Evolutionary conservation across 169 alveolate genomes (phyloP).

Genomic region (Plasmodium inui): DNA sequence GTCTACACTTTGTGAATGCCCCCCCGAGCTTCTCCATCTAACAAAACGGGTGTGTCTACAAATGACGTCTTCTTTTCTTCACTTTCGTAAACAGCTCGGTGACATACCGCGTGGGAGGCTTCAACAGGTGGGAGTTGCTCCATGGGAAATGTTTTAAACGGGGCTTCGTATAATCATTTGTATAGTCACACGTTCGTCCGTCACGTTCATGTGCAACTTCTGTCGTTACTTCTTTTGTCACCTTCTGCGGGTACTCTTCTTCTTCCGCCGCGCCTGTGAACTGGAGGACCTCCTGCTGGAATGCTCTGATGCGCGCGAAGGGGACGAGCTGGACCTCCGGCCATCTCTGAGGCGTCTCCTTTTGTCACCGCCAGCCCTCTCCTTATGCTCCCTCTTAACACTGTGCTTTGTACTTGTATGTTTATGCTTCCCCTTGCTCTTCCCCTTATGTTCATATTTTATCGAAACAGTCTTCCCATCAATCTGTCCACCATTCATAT

Average conservation of each 20-base stretch:
- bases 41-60: not conserved
- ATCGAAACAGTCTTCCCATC: conserved; percentile 61
- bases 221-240: not conserved
- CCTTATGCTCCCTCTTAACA: not conserved
- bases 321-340: not conserved
- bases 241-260: conserved; percentile 2
- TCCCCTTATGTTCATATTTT: conserved; percentile 31
- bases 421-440: conserved; percentile 11
- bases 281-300: conserved; percentile 9
- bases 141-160: not conserved
- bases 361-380: conserved; percentile 19
- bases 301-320: conserved; percentile 8
- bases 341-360: not conserved
- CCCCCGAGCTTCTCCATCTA: not conserved
- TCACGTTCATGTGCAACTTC: not conserved
- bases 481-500: conserved; percentile 61
- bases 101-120: not conserved
- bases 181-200: not conserved
- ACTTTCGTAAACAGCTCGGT: not conserved
- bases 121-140: not conserved
- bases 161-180: not conserved
- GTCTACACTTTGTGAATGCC: too few relatives aligned
- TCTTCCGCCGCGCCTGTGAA: not conserved
- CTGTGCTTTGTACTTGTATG: not conserved
- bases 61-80: not conserved